Percentiles rank a stretch among this genome's conserved stretches.
phyloP scores from a whole-genome alignment of 305 asterid species.

The Rubia occidens region DNA sequence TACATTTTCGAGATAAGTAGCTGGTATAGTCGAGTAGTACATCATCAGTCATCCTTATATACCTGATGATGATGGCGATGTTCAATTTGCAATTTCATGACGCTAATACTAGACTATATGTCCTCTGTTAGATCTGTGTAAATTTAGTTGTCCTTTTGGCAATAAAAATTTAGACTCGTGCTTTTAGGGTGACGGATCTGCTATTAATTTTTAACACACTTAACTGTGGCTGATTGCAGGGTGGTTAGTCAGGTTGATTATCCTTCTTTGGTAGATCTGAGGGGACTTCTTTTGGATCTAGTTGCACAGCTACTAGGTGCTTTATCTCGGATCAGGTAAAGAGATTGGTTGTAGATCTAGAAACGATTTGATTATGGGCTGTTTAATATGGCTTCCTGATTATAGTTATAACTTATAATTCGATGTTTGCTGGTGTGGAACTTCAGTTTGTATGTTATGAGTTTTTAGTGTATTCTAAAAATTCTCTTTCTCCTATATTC shows the following conservation, averaged over 20 bases:
- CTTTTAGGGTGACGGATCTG: background rate
- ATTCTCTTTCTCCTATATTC: background rate
- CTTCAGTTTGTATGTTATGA: background rate
- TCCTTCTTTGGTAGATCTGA: constrained; percentile 96
- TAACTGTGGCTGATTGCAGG: constrained; percentile 40
- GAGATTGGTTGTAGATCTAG: background rate
- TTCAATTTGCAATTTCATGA: background rate
- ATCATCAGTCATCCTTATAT: background rate
- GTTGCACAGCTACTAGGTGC: constrained; percentile 99
- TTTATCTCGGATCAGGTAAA: constrained; percentile 86
- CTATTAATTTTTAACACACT: constrained; percentile 1
- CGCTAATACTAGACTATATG: background rate
- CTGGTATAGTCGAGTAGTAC: background rate
- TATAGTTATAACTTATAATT: background rate
- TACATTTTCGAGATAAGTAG: background rate
- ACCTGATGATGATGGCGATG: background rate
- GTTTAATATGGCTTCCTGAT: background rate
- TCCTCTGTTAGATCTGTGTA: background rate
- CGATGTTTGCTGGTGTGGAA: background rate
- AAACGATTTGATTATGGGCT: background rate
- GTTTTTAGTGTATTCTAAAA: background rate
- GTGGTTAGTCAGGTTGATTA: constrained; percentile 97
- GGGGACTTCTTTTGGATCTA: constrained; percentile 96
- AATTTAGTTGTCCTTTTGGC: background rate
- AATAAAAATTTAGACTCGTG: background rate